Percentiles rank a stretch among this genome's conserved stretches.
Evolutionary conservation across 2,329 filamentous ascomycete genomes (phyloP).

Genomic region (Paramyrothecium sp.): DNA sequence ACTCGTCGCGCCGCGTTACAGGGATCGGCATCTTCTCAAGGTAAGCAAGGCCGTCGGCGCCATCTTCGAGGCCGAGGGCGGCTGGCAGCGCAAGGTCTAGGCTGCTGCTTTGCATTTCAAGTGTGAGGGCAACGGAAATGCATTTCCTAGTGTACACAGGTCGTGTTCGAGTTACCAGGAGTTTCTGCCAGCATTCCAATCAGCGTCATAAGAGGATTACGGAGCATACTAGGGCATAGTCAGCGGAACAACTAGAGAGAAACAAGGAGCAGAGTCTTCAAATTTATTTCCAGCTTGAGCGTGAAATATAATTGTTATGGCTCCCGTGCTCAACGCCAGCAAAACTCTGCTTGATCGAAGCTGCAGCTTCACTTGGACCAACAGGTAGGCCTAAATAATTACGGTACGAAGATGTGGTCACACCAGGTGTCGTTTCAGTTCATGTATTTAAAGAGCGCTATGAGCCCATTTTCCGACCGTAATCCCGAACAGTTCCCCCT

Average conservation of each 20-base stretch:
- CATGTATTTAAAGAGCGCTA: neutral
- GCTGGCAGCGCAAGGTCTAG: constrained; percentile 19
- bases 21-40: constrained; percentile 41
- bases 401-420: too few relatives aligned
- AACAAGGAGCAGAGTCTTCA: too few relatives aligned
- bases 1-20: constrained; percentile 46
- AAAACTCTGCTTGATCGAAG: too few relatives aligned
- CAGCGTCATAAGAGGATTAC: neutral
- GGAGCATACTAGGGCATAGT: neutral
- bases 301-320: too few relatives aligned
- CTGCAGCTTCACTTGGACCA: too few relatives aligned
- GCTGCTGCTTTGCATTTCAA: neutral
- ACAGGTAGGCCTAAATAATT: too few relatives aligned
- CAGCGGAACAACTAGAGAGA: neutral
- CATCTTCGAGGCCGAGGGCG: constrained; percentile 29
- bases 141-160: too few relatives aligned
- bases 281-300: too few relatives aligned
- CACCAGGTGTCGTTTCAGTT: too few relatives aligned
- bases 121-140: too few relatives aligned
- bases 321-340: too few relatives aligned
- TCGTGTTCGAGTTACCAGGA: neutral
- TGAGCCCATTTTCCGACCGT: neutral
- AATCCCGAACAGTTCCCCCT: neutral
- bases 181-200: neutral
- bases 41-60: constrained; percentile 36